phyloP scores from a whole-genome alignment of 345 rosid species.

The Excoecaria cochinchinensis region DNA sequence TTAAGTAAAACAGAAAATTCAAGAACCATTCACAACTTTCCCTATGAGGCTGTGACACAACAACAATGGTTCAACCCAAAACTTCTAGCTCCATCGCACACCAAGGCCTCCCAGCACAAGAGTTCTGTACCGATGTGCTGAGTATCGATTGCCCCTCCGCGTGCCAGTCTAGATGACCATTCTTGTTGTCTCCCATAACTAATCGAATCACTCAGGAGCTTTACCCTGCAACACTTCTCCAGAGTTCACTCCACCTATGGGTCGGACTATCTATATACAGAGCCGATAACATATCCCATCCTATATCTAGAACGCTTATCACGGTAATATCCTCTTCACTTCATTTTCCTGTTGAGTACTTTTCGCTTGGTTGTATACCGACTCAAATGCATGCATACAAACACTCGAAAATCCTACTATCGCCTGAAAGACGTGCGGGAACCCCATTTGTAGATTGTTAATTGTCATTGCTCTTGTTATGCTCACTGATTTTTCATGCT shows the following conservation, averaged over 20 bases:
- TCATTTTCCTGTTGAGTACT: slow-evolving; percentile 44
- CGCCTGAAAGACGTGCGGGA: slow-evolving; percentile 88
- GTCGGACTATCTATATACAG: slow-evolving; percentile 8
- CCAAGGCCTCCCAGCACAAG: background rate
- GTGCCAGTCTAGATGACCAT: background rate
- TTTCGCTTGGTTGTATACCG: slow-evolving; percentile 74
- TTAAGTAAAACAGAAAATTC: background rate
- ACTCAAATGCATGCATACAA: slow-evolving; percentile 83
- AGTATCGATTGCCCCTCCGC: background rate
- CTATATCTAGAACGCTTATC: slow-evolving; percentile 7
- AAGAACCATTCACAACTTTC: background rate
- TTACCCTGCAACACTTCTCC: background rate
- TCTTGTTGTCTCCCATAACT: background rate
- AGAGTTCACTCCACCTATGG: slow-evolving; percentile 10
- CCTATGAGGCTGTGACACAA: slow-evolving; percentile 5
- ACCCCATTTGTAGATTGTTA: slow-evolving; percentile 89
- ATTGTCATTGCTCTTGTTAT: slow-evolving; percentile 80
- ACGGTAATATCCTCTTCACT: slow-evolving; percentile 50
- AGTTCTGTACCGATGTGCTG: background rate
- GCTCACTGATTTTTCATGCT: slow-evolving; percentile 70
- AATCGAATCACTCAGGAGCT: background rate
- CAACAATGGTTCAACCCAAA: slow-evolving; percentile 12
- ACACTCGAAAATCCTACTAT: slow-evolving; percentile 91
- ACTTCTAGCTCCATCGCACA: slow-evolving; percentile 3
- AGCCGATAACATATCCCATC: background rate